Percentiles rank a stretch among this genome's conserved stretches.
These are phyloP conservation scores for Dalbergia cultrata DNA, from an alignment of 306 rosid species.

Conservation along the genomic window DNA sequence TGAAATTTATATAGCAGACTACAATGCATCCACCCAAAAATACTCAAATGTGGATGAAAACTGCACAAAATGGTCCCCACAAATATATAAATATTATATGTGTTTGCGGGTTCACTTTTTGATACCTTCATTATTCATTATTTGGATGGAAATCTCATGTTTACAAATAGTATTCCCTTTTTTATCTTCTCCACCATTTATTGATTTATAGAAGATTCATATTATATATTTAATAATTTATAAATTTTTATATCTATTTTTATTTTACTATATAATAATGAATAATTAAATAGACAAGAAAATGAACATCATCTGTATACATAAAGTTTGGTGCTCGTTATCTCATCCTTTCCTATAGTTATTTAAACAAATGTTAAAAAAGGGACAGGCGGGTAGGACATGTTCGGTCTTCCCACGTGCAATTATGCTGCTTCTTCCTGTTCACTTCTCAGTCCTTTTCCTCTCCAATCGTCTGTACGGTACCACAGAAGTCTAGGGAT, in stretches of 20 bases:
- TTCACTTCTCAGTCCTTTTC: slow-evolving; percentile 34
- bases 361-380: neutral
- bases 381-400: slow-evolving; percentile 39
- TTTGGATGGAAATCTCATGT: no score
- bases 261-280: no score
- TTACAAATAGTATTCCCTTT: no score
- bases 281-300: no score
- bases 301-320: no score
- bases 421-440: slow-evolving; percentile 59
- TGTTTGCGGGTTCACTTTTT: slow-evolving; percentile 49
- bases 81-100: slow-evolving; percentile 34
- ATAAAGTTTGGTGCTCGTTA: no score
- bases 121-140: slow-evolving; percentile 14
- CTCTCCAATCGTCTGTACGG: slow-evolving; percentile 57
- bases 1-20: neutral
- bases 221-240: no score
- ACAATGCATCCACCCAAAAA: neutral
- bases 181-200: no score
- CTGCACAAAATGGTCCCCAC: slow-evolving; percentile 42
- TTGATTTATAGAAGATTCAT: no score
- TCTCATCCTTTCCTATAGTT: neutral
- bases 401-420: slow-evolving; percentile 70
- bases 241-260: no score
- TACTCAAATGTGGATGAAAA: neutral
- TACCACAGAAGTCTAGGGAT: slow-evolving; percentile 56